These are phyloP conservation scores for Lichtheimia corymbifera DNA, from an alignment of 371 early-diverging fungal genomes.

Conservation along the genomic window DNA sequence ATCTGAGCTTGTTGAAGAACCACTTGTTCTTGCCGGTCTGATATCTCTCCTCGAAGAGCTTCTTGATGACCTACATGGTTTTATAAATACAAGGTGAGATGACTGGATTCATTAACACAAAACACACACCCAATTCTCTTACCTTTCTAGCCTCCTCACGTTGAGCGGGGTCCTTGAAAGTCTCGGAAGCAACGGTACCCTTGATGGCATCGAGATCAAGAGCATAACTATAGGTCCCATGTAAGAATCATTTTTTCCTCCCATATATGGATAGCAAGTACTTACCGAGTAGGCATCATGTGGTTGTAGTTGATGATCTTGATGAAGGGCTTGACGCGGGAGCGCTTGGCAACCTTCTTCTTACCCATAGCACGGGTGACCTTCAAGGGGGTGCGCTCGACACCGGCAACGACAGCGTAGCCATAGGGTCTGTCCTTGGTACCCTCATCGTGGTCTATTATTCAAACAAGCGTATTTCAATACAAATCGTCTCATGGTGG, in stretches of 20 bases:
- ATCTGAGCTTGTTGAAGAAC: constrained; percentile 99
- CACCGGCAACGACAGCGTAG: constrained; percentile 96
- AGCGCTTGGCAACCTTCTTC: constrained; percentile 94
- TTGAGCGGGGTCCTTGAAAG: constrained; percentile 94
- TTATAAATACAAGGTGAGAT: background rate
- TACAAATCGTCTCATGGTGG: background rate
- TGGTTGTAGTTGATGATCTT: constrained; percentile 99
- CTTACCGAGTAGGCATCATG: constrained; percentile 97
- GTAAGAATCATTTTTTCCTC: background rate
- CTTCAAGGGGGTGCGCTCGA: constrained; percentile 95
- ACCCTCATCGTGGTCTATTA: constrained; percentile 79
- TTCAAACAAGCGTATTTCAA: constrained; percentile 1
- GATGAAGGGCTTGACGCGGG: constrained; percentile 97
- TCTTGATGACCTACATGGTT: constrained; percentile 80
- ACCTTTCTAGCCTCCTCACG: constrained; percentile 86
- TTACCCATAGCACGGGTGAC: constrained; percentile 93
- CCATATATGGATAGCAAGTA: no score
- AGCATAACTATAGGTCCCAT: constrained; percentile 57
- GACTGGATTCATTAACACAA: background rate
- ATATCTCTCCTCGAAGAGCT: constrained; percentile 94
- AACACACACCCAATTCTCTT: constrained; percentile 1
- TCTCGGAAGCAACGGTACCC: constrained; percentile 82
- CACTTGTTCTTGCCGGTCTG: constrained; percentile 98
- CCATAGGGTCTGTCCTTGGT: constrained; percentile 93
- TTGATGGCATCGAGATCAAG: constrained; percentile 88